phyloP scores from a whole-genome alignment of 2,329 filamentous ascomycete species.

The Colletotrichum sansevieriae region DNA sequence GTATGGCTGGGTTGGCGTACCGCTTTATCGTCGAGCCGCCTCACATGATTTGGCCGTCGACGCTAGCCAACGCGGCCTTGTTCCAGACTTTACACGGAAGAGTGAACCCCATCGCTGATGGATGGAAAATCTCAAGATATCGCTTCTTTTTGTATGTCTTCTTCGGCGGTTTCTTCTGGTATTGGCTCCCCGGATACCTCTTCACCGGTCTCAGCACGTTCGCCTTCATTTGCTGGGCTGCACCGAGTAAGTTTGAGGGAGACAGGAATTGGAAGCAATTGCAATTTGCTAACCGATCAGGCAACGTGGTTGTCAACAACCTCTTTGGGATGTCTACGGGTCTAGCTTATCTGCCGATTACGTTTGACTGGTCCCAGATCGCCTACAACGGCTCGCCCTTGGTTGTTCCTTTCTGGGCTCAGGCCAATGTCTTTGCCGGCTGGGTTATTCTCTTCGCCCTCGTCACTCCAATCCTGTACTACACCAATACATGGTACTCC shows the following conservation, averaged over 20 bases:
- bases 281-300: conserved; percentile 32
- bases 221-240: conserved; percentile 62
- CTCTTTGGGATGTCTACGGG: conserved; percentile 64
- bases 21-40: conserved; percentile 60
- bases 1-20: conserved; percentile 56
- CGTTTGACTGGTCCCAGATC: conserved; percentile 49
- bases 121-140: conserved; percentile 52
- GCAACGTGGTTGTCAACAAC: conserved; percentile 78
- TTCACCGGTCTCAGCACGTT: conserved; percentile 59
- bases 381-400: conserved; percentile 52
- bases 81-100: conserved; percentile 57
- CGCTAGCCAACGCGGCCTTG: conserved; percentile 58
- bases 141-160: conserved; percentile 55
- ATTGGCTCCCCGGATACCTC: conserved; percentile 62
- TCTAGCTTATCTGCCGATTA: conserved; percentile 47
- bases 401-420: conserved; percentile 68
- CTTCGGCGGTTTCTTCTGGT: conserved; percentile 59
- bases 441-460: conserved; percentile 69
- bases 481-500: conserved; percentile 68
- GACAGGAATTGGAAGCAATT: conserved; percentile 38
- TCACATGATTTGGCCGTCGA: conserved; percentile 62
- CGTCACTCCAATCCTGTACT: conserved; percentile 70
- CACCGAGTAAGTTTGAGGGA: conserved; percentile 44
- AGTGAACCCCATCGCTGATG: conserved; percentile 52
- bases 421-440: conserved; percentile 72